phyloP scores from a whole-genome alignment of 495 filamentous ascomycete genomes.

The Clohesyomyces aquaticus region DNA sequence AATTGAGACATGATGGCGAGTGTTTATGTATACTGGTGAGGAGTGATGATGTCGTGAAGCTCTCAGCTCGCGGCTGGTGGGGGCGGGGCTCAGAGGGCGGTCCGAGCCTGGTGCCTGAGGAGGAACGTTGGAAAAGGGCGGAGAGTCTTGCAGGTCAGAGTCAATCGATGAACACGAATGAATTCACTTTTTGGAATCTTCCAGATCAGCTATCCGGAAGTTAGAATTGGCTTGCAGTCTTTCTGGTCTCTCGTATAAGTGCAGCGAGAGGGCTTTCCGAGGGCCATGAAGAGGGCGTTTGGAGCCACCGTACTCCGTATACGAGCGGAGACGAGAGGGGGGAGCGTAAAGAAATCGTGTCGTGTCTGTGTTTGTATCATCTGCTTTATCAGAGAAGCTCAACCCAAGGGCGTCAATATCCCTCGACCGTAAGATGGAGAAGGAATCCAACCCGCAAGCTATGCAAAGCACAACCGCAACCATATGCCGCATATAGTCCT shows the following conservation, averaged over 20 bases:
- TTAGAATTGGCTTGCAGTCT: neutral
- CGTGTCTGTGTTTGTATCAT: neutral
- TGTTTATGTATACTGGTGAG: neutral
- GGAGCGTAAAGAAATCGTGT: neutral
- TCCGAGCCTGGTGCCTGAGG: no score
- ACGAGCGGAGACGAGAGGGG: neutral
- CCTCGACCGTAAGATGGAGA: no score
- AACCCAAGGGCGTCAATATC: neutral
- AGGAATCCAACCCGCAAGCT: conserved; percentile 12
- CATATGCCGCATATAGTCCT: neutral
- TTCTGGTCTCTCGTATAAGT: no score
- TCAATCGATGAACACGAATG: neutral
- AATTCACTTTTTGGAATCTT: neutral
- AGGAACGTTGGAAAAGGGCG: neutral
- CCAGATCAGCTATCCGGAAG: neutral
- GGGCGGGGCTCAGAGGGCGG: neutral
- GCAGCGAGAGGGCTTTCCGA: no score
- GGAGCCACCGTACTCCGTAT: no score
- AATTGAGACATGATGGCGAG: neutral
- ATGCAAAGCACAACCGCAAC: conserved; percentile 16
- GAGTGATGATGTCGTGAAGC: neutral
- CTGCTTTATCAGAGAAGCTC: neutral
- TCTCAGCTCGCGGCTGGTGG: neutral
- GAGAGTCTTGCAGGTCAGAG: neutral
- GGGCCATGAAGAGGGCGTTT: neutral